These are phyloP conservation scores for Ophiostoma perfectum DNA, from an alignment of 2,329 filamentous ascomycete genomes.

Conservation along the genomic window DNA sequence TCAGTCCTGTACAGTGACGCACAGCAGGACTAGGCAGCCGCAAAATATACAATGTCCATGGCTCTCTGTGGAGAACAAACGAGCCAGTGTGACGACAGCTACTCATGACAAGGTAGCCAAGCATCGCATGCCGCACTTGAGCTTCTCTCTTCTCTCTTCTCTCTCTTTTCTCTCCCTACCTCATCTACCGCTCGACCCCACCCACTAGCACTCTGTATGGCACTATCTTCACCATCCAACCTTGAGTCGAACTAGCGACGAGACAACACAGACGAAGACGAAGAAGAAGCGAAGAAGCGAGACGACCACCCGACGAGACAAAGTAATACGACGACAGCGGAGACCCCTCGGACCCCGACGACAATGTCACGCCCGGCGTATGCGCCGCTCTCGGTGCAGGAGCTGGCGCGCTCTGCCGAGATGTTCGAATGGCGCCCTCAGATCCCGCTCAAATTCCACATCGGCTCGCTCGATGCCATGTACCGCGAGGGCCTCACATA, in stretches of 20 bases:
- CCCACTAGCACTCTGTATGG: background rate
- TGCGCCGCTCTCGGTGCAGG: slow-evolving; percentile 64
- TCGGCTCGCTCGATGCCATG: slow-evolving; percentile 72
- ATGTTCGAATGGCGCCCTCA: slow-evolving; percentile 75
- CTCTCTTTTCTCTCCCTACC: background rate
- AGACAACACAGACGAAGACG: background rate
- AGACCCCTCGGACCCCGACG: background rate
- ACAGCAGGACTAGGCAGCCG: background rate
- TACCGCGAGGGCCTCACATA: slow-evolving; percentile 83
- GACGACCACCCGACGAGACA: background rate
- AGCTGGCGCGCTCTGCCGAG: slow-evolving; percentile 69
- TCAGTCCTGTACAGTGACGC: background rate
- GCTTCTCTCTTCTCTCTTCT: background rate
- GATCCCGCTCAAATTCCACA: slow-evolving; percentile 74
- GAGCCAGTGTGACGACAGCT: background rate
- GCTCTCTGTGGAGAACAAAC: background rate
- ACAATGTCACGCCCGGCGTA: slow-evolving; percentile 16
- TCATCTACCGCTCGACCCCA: background rate
- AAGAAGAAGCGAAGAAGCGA: background rate
- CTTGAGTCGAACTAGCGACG: slow-evolving; percentile 12
- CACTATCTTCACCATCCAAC: background rate
- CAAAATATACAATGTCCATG: background rate
- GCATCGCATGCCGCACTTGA: background rate
- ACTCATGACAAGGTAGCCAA: slow-evolving; percentile 5
- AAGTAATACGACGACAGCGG: background rate